Evolutionary conservation across 75 land plant species (phyloP).

Genomic region (Gnetum montanum): DNA sequence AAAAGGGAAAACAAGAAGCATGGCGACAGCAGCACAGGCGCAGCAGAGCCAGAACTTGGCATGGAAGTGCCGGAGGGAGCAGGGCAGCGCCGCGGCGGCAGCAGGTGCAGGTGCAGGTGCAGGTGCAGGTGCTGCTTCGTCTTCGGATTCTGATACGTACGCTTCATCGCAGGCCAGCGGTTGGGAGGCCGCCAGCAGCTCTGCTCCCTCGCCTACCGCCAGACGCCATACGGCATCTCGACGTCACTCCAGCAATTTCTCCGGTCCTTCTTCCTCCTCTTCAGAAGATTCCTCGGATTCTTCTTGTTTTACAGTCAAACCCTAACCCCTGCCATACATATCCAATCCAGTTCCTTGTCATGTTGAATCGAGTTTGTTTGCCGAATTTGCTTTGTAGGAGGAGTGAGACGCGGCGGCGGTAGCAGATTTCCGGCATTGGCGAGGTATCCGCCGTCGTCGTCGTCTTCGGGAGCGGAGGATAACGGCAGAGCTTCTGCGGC

Average conservation of each 20-base stretch:
- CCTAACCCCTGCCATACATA: too few relatives aligned
- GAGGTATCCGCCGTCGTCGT: too few relatives aligned
- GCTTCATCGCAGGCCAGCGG: conserved; percentile 9
- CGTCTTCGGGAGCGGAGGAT: conserved; percentile 6
- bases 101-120: too few relatives aligned
- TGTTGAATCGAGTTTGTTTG: not conserved
- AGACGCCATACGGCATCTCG: conserved; percentile 2
- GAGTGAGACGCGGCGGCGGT: conserved; percentile 5
- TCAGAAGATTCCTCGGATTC: too few relatives aligned
- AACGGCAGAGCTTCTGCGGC: too few relatives aligned
- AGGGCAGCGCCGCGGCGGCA: too few relatives aligned
- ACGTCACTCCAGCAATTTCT: not conserved
- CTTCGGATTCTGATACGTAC: conserved; percentile 5
- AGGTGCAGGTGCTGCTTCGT: too few relatives aligned
- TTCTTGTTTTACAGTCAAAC: too few relatives aligned
- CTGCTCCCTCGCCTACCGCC: conserved; percentile 4
- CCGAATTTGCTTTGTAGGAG: not conserved
- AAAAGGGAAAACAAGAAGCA: too few relatives aligned
- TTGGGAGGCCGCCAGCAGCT: conserved; percentile 10
- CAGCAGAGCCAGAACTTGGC: too few relatives aligned
- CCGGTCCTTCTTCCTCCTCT: not conserved
- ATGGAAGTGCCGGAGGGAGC: too few relatives aligned
- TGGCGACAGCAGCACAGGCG: too few relatives aligned
- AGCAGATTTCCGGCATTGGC: not conserved
- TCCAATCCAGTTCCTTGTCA: not conserved